Percentiles rank a stretch among this genome's conserved stretches.
Evolutionary conservation across 768 basidiomycete species (phyloP).

Genomic region (Calvatia gigantea): DNA sequence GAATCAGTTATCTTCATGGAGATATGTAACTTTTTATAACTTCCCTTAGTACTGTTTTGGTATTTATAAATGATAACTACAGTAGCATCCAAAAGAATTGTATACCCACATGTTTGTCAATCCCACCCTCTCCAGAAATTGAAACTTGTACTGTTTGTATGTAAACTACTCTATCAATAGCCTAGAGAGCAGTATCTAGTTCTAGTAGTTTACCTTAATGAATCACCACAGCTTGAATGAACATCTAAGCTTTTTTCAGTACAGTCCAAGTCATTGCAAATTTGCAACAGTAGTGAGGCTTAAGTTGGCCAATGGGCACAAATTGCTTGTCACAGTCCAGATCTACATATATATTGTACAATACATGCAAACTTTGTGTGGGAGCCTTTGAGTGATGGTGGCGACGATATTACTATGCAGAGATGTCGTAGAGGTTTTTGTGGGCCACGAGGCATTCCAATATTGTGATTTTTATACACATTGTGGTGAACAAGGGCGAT

Average conservation of each 20-base stretch:
- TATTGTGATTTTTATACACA: too few relatives aligned
- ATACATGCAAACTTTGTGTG: constrained; percentile 36
- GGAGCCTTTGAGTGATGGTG: neutral
- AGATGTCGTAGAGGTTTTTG: neutral
- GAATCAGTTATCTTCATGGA: neutral
- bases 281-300: constrained; percentile 36
- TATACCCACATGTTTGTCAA: too few relatives aligned
- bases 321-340: constrained; percentile 39
- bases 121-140: too few relatives aligned
- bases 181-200: too few relatives aligned
- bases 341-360: constrained; percentile 40
- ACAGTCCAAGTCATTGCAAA: constrained; percentile 38
- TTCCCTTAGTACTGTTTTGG: too few relatives aligned
- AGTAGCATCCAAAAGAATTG: too few relatives aligned
- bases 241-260: constrained; percentile 42
- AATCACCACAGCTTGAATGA: constrained; percentile 41
- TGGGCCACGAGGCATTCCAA: neutral
- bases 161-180: too few relatives aligned
- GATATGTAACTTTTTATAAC: neutral
- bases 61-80: too few relatives aligned
- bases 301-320: constrained; percentile 33
- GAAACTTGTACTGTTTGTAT: too few relatives aligned
- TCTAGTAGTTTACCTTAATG: too few relatives aligned
- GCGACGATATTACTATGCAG: neutral
- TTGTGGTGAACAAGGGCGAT: too few relatives aligned